Evolutionary conservation across 805 yeast genomes (phyloP), one percentile per base, ranked within the genome.

Genomic region (Henningerozyma blattae): DNA sequence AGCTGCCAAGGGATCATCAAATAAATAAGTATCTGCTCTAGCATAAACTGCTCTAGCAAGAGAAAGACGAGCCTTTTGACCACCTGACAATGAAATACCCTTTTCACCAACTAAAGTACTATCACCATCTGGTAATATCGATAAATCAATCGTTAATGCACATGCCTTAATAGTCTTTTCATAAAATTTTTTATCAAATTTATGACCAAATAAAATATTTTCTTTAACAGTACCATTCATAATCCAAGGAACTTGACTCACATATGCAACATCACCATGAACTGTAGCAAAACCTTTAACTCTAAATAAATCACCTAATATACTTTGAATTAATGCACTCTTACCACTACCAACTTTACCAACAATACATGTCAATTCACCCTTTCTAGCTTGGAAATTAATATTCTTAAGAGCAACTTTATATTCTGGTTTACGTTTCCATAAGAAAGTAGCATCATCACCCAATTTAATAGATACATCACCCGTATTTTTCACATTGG

Each of bases 31-130:
- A 51, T 91, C 97, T 3, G 97, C 93, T 43, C 97, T 70, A 10
- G 95, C 72, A 54, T 91, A 91, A 8, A 91, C 95, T 10, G 98
- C 96, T 54, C 98, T 73, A 0, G 98, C 98, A 34, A 91, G 68
- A 1, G 94, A 77, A 25, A 91, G 68, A 55, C 98, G 76, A 0
- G 98, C 97, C 67, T 91, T 91, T 58, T 91, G 98, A 30, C 98
- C 98, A 33, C 98, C 98, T 28, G 95, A 83, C 32, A 91, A 66
- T 12, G 96, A 84, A 33, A 91, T 87, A 43, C 98, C 98, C 56
- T 89, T 85, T 61, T 91, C 98, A 42, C 98, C 98, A 37, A 91
- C 97, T 46, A 82, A 74, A 5, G 98, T 91, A 33, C 67, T 67
- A 54, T 91, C 97, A 35, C 95, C 95, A 50, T 84, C 82, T 2